Evolutionary conservation across 495 filamentous ascomycete genomes (phyloP).

Genomic region (Tuber microsphaerosporum): DNA sequence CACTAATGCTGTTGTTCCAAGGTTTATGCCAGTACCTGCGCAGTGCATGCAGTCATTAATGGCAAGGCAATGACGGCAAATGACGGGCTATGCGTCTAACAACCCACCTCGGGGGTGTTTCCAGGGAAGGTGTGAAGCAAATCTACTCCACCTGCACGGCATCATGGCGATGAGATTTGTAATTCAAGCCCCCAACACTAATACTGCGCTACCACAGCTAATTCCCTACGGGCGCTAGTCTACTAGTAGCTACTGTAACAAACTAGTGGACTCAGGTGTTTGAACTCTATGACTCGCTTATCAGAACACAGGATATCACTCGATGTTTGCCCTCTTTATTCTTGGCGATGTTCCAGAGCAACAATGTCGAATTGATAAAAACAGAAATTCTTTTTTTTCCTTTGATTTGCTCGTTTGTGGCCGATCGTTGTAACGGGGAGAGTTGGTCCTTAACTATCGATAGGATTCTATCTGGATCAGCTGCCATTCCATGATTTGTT

Average conservation of each 20-base stretch:
- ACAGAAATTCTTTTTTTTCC: neutral
- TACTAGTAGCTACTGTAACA: neutral
- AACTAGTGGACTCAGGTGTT: neutral
- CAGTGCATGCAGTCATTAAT: neutral
- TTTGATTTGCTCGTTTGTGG: neutral
- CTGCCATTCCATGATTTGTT: neutral
- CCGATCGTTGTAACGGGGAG: neutral
- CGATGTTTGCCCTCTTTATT: neutral
- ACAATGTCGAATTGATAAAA: neutral
- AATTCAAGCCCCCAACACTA: neutral
- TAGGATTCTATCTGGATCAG: neutral
- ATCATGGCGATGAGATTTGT: neutral
- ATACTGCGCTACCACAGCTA: neutral
- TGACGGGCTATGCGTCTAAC: neutral
- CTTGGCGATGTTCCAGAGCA: neutral
- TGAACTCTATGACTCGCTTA: neutral
- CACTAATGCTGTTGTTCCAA: neutral
- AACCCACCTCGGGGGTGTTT: neutral
- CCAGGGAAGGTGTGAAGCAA: neutral
- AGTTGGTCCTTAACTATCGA: neutral
- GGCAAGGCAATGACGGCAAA: neutral
- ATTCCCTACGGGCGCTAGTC: neutral
- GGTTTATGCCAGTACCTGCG: neutral
- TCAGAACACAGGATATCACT: neutral
- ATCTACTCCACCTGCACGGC: neutral